Evolutionary conservation across 2,329 filamentous ascomycete genomes (phyloP), one percentile per base, ranked within the genome.

Genomic region (Gnomoniopsis sp.): DNA sequence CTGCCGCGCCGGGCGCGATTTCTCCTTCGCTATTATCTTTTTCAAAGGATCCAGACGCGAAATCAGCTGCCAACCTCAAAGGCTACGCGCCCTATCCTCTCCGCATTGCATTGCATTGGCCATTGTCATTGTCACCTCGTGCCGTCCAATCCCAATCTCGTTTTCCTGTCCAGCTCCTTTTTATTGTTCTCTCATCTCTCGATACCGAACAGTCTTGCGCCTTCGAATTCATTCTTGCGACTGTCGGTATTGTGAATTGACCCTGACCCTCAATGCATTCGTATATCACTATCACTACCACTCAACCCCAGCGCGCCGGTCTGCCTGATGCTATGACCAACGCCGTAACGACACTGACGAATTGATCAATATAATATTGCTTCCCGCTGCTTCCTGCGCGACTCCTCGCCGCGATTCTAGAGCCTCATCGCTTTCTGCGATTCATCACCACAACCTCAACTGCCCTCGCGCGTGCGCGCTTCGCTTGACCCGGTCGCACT

Each of bases 261-360:
- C 41, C n/a, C n/a, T n/a, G n/a, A n/a, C 50, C 43, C 36, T 59
- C 59, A 53, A 62, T 62, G 59, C 57, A 56, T 62, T 46, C 49
- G 44, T 53, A 56, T 59, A 56, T 44, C 46, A 30, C 33, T 21
- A 17, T 30, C 23, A 19, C 30, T 22, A 19, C 30, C 17, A 49
- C 47, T 47, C 38, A 19, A 43, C 53, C 36, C 44, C 38, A 53
- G 46, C 49, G 56, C 36, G 21, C 23, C 44, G 33, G 49, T 47
- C 49, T 47, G 53, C 26, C 34, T 46, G 56, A 50, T 55, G 49
- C 56, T 44, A 48, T 21, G 22, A 4, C 6, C 43, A 46, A 7
- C 17, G 43, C 34, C 21, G 17, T 21, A 23, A 33, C 46, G 30
- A 55, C 21, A 23, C 49, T 41, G n/a, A 41, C 56, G 52, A 56